Percentiles rank a stretch among this genome's conserved stretches.
Evolutionary conservation across 2,329 filamentous ascomycete genomes (phyloP).

Genomic region (Arthrobotrys sphaeroides): DNA sequence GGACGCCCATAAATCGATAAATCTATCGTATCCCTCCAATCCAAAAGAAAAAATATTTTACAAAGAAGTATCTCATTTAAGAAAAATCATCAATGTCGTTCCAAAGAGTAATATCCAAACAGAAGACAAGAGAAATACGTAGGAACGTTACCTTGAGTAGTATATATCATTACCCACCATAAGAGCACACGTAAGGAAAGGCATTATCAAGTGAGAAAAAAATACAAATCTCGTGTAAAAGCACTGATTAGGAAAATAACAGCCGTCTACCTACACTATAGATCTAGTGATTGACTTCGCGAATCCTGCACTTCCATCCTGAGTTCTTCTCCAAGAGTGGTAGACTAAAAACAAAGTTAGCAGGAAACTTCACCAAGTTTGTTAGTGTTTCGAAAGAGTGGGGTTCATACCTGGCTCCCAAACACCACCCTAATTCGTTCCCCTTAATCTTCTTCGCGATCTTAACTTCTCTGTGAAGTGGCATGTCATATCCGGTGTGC

Average conservation of each 20-base stretch:
- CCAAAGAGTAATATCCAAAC: neutral
- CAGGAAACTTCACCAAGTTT: neutral
- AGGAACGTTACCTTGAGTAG: neutral
- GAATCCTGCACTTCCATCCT: conserved; percentile 89
- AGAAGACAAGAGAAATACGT: neutral
- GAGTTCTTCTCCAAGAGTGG: conserved; percentile 79
- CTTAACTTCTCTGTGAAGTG: conserved; percentile 92
- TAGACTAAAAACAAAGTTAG: conserved; percentile 70
- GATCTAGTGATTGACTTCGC: conserved; percentile 70
- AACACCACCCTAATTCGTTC: conserved; percentile 96
- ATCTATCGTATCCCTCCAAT: neutral
- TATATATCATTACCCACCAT: conserved; percentile 32
- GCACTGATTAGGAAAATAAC: too few species aligned
- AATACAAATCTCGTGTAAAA: conserved; percentile 15
- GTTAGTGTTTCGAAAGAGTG: neutral
- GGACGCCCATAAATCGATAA: neutral
- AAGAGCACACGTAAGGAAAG: conserved; percentile 37
- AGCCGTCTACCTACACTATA: too few species aligned
- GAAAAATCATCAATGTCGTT: neutral
- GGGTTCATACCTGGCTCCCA: conserved; percentile 83
- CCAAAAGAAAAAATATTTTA: conserved; percentile 16
- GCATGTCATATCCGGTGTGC: conserved; percentile 98
- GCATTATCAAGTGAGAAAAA: conserved; percentile 1
- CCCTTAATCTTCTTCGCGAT: conserved; percentile 99
- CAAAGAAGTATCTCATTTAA: conserved; percentile 5